Conservation (phyloP, 2,329 filamentous ascomycete species). For the Metarhizium album region DNA sequence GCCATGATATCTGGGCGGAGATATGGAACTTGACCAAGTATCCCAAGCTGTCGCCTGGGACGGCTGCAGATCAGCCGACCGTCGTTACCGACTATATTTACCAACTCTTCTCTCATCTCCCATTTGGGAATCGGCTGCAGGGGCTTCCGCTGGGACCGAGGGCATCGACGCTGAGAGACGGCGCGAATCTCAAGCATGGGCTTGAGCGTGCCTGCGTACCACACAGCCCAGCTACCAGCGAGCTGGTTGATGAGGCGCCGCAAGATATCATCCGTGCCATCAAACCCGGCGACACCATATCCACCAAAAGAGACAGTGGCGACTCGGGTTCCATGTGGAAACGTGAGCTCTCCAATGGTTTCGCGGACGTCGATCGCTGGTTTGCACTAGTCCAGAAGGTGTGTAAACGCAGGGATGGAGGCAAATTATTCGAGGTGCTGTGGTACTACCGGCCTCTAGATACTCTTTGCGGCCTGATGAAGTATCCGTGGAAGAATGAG, state of each 20-base stretch:
- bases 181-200: slow-evolving; percentile 17
- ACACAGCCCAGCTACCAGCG: background rate
- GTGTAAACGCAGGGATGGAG: slow-evolving; percentile 23
- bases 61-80: slow-evolving; percentile 31
- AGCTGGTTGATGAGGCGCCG: background rate
- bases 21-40: slow-evolving; percentile 27
- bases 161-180: slow-evolving; percentile 17
- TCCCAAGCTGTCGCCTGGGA: slow-evolving; percentile 10
- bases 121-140: slow-evolving; percentile 43
- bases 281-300: slow-evolving; percentile 37
- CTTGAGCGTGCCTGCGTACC: slow-evolving; percentile 13
- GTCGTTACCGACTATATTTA: slow-evolving; percentile 61
- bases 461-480: slow-evolving; percentile 56
- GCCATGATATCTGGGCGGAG: slow-evolving; percentile 45
- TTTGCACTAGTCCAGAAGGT: slow-evolving; percentile 58
- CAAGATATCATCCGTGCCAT: slow-evolving; percentile 20
- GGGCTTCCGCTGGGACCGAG: slow-evolving; percentile 17
- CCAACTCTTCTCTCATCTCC: slow-evolving; percentile 52
- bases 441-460: slow-evolving; percentile 67
- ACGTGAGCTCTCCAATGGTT: slow-evolving; percentile 31
- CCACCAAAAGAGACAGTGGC: slow-evolving; percentile 31
- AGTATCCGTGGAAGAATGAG: slow-evolving; percentile 62
- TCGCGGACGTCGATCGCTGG: slow-evolving; percentile 45
- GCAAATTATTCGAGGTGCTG: slow-evolving; percentile 47
- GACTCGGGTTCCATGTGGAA: slow-evolving; percentile 47